Percentiles rank a stretch among this genome's conserved stretches.
Conservation (phyloP, 371 early-diverging fungal genomes). For the Syncephalis fuscata region DNA sequence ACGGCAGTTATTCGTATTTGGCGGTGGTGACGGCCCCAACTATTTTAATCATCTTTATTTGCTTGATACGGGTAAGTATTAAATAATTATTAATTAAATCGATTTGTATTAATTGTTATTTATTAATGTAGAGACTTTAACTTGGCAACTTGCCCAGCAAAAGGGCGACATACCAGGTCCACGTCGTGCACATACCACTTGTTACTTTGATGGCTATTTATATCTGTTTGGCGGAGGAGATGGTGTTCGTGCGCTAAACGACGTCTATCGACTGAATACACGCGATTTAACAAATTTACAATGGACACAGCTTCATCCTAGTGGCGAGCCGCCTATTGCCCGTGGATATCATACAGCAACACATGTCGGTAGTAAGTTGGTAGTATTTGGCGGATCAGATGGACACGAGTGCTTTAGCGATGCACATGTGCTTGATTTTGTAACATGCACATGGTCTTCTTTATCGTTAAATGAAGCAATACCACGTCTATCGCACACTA, state of each 20-base stretch:
- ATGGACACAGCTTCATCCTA: constrained; percentile 37
- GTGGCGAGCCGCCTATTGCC: constrained; percentile 44
- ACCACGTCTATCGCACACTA: constrained; percentile 67
- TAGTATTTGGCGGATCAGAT: constrained; percentile 80
- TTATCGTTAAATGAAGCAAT: constrained; percentile 39
- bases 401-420: constrained; percentile 80
- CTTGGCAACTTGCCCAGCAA: constrained; percentile 36
- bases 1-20: constrained; percentile 55
- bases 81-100: neutral
- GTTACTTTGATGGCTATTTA: constrained; percentile 41
- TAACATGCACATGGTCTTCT: constrained; percentile 38
- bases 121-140: constrained; percentile 17
- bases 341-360: constrained; percentile 80
- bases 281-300: constrained; percentile 18
- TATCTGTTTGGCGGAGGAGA: constrained; percentile 86
- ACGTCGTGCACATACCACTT: constrained; percentile 77
- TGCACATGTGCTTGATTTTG: constrained; percentile 56
- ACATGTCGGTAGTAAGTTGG: constrained; percentile 54
- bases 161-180: constrained; percentile 40
- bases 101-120: neutral
- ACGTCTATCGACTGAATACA: constrained; percentile 51
- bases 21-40: constrained; percentile 74
- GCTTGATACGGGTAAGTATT: constrained; percentile 40
- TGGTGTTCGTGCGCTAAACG: constrained; percentile 62
- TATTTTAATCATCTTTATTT: constrained; percentile 67